A percentile compares a stretch with the other conserved stretches of the same genome.
phyloP scores from a whole-genome alignment of 2,329 filamentous ascomycete genomes.

The Pseudopithomyces maydicus region DNA sequence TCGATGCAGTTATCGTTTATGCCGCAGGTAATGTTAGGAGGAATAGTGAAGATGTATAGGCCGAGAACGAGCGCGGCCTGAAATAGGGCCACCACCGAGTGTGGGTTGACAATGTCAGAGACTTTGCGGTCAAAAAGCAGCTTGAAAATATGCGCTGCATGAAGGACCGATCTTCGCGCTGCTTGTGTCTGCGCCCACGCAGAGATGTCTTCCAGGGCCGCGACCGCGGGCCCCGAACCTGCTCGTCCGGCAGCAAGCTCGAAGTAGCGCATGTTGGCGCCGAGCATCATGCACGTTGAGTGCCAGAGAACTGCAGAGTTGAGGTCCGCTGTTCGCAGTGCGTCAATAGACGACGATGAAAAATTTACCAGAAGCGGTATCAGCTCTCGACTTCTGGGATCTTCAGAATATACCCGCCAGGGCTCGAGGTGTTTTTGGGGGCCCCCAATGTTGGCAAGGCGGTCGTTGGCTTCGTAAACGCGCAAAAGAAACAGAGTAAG shows the following conservation, averaged over 20 bases:
- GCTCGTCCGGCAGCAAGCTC: constrained; percentile 58
- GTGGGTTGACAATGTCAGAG: constrained; percentile 58
- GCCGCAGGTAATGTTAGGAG: constrained; percentile 35
- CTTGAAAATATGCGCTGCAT: constrained; percentile 59
- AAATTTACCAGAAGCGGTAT: constrained; percentile 44
- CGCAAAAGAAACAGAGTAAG: constrained; percentile 40
- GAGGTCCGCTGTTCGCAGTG: constrained; percentile 51
- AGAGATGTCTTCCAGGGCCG: constrained; percentile 57
- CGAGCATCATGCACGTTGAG: constrained; percentile 58
- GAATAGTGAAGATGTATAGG: constrained; percentile 58
- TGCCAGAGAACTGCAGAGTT: constrained; percentile 60
- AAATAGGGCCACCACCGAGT: constrained; percentile 57
- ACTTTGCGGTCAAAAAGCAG: constrained; percentile 57
- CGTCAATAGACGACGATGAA: constrained; percentile 48
- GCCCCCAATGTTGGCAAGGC: constrained; percentile 31
- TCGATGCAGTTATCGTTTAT: constrained; percentile 47
- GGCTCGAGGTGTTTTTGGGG: constrained; percentile 38
- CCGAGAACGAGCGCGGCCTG: constrained; percentile 58
- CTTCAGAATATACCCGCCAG: constrained; percentile 54
- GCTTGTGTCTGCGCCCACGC: constrained; percentile 58
- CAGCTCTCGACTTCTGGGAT: constrained; percentile 50
- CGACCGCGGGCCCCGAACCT: constrained; percentile 53
- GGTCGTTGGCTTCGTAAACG: constrained; percentile 41
- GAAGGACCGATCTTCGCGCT: constrained; percentile 56
- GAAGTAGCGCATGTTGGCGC: constrained; percentile 58